Base-by-base conservation (phyloP, 2,329 filamentous ascomycete genomes). In the Talaromyces islandicus region DNA sequence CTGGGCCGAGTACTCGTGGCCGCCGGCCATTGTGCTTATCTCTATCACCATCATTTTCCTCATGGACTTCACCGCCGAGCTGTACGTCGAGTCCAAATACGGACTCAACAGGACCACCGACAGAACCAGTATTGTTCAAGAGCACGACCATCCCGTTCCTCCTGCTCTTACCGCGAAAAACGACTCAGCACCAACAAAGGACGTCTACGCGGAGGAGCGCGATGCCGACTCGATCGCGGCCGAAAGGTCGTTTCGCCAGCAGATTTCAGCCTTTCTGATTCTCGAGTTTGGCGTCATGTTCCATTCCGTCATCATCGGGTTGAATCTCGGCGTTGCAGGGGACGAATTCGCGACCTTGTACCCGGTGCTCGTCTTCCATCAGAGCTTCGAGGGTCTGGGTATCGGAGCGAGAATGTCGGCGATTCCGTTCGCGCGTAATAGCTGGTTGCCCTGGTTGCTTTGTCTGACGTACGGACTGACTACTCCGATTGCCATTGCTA, bases 211-310 rank as follows among this genome's bases (percentile, higher is more conserved):
- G 27, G 27, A 53, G 25, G 25, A 14, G 27, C 32, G 35, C 38
- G 59, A 55, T 5, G 27, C 21, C 6, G 57, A 61, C 41, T 58
- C 55, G 6, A 19, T 46, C 14, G 30, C 41, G 4, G 64, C 68
- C 4, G 71, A 74, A 21, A 67, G 65, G 4, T 71, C 73, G 0
- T 74, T 74, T 63, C 63, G 53, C 7, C 71, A 73, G 54, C 74
- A 77, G 54, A 73, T 77, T 30, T 71, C 74, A 54, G 77, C 68
- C 21, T 77, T 70, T 67, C 70, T 77, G 27, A 77, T 79, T 48
- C 78, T 84, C 25, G 85, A 86, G 69, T 86, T 80, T 65, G 84
- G 85, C 62, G 81, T 87, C 62, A 81, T 87, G 58, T 86, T 87
- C 73, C 85, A 87, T 73, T 84, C 81, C 3, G 80, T 87, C 54